Evolutionary conservation across 768 basidiomycete genomes (phyloP).

Genomic region (Polyporus arcularius): DNA sequence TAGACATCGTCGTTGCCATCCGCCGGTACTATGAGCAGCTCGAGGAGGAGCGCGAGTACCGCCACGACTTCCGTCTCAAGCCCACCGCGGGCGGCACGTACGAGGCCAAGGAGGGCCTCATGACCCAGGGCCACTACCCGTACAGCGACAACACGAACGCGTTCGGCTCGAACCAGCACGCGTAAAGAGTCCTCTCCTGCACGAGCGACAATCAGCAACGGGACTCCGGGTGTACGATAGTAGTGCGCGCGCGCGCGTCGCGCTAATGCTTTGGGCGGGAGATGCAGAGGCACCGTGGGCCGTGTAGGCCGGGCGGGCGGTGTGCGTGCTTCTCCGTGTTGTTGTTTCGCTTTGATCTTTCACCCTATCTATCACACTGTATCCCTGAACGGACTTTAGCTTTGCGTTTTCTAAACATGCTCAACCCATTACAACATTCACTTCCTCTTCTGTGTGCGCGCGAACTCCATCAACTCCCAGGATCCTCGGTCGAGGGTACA

Average conservation of each 20-base stretch:
- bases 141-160: constrained; percentile 27
- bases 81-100: constrained; percentile 24
- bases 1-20: constrained; percentile 30
- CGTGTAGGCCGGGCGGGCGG: background rate
- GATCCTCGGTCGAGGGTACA: no score
- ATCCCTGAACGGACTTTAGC: constrained; percentile 16
- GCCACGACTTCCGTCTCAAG: constrained; percentile 21
- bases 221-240: background rate
- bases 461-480: background rate
- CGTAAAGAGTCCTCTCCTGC: background rate
- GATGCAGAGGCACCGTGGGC: background rate
- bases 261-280: background rate
- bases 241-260: background rate
- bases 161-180: constrained; percentile 22
- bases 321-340: background rate
- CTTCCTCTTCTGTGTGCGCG: background rate
- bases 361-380: constrained; percentile 15
- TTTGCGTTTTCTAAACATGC: background rate
- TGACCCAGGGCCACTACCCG: constrained; percentile 27
- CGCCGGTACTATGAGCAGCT: constrained; percentile 32
- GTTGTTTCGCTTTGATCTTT: background rate
- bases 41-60: constrained; percentile 28
- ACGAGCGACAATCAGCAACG: no score
- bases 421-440: constrained; percentile 1
- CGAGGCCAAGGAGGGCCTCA: constrained; percentile 29